These are phyloP conservation scores for Gyrodon lividus DNA, from an alignment of 768 basidiomycete species.

Conservation along the genomic window DNA sequence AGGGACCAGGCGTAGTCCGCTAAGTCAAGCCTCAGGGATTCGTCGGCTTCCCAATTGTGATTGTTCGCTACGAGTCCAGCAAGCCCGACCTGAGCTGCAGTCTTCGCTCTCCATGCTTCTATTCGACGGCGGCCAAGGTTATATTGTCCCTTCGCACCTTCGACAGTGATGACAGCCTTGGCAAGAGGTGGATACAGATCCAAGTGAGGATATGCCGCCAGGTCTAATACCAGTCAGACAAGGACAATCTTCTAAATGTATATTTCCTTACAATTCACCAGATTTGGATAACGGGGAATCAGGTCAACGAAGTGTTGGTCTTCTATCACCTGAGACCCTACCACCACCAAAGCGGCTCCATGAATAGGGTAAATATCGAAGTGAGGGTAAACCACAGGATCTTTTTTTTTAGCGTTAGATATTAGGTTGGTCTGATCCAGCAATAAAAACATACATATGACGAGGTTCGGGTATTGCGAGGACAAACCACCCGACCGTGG, in stretches of 20 bases:
- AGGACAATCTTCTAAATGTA: background rate
- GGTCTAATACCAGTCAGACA: conserved; percentile 19
- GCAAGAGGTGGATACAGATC: conserved; percentile 17
- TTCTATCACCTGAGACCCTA: background rate
- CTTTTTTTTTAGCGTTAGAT: conserved; percentile 32
- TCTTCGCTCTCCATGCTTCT: conserved; percentile 17
- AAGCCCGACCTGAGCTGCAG: conserved; percentile 22
- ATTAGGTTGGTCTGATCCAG: background rate
- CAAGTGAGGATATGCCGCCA: conserved; percentile 22
- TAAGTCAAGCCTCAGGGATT: conserved; percentile 50
- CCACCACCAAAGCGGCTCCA: background rate
- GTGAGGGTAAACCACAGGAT: conserved; percentile 41
- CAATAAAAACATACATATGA: conserved; percentile 25
- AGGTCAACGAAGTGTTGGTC: conserved; percentile 1
- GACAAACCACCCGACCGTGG: conserved; percentile 6
- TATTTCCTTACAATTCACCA: conserved; percentile 35
- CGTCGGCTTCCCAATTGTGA: conserved; percentile 21
- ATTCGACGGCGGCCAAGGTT: conserved; percentile 12
- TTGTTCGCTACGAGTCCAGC: conserved; percentile 16
- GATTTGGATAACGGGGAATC: conserved; percentile 32
- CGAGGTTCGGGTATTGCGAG: conserved; percentile 23
- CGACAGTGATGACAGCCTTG: background rate
- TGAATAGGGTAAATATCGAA: conserved; percentile 38
- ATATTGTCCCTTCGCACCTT: conserved; percentile 1
- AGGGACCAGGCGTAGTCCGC: conserved; percentile 72